Base-by-base conservation (phyloP, 352 stramenopile genomes). In the Pythium aphanidermatum region DNA sequence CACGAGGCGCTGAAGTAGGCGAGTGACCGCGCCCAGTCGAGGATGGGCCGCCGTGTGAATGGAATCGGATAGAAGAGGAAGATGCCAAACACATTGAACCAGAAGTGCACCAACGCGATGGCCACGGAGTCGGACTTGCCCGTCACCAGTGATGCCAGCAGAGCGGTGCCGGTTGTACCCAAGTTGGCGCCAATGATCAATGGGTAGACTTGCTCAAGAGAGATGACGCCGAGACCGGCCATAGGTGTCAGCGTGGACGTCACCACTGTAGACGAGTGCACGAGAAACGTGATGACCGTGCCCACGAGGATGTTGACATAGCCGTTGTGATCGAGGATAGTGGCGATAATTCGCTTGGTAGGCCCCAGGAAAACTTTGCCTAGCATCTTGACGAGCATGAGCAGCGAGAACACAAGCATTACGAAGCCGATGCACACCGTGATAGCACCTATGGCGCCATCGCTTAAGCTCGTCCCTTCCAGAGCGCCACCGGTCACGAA, bases 171-270 rank as follows among this genome's bases (percentile, higher is more conserved):
- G 8, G 78, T 91, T 10, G 81, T 91, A 39, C 81, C 81, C 45
- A 93, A 76, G 47, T 93, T 89, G 32, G 81, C 77, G 42, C 81
- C 81, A 24, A 93, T 60, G 30, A 77, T 81, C 5, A 93, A 44
- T 20, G 81, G 77, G 34, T 76, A 68, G 63, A 88, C 85, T 43
- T 58, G 67, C 34, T 92, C 72, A 11, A 93, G 46, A 10, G 50
- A 52, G 42, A 93, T 63, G 10, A 79, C 60, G 19, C 70, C 78
- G 12, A 93, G 52, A 45, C 76, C 60, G 42, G 13, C 80, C 30
- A 92, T 46, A 5, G 80, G 80, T 37, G 75, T 88, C 27, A 92
- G 62, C 10, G 71, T 65, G 34, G 68, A 85, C 1, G 77, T 90
- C 14, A 78, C 86, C 30, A 92, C 76, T 17, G 68, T 78, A 12